These are phyloP conservation scores for Yarrowia sp. DNA, from an alignment of 805 yeast species.

Conservation along the genomic window DNA sequence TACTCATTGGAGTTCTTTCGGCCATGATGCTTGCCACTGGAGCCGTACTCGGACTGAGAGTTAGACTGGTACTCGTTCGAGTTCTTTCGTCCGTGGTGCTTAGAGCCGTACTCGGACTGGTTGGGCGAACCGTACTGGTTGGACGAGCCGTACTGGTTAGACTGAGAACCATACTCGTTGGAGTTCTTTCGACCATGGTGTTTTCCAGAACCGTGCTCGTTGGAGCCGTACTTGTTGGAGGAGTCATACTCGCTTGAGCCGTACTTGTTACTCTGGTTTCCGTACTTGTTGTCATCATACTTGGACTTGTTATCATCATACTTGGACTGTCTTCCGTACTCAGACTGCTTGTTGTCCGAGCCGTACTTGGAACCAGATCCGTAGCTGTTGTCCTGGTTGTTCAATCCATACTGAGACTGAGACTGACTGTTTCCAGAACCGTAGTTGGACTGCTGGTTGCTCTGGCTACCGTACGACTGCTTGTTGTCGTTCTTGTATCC, in stretches of 20 bases:
- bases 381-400: background rate
- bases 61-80: background rate
- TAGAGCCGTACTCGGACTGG: background rate
- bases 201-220: background rate
- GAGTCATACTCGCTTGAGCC: background rate
- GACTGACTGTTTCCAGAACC: background rate
- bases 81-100: background rate
- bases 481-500: background rate
- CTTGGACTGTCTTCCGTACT: too few species aligned
- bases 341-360: too few species aligned
- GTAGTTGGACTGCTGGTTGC: background rate
- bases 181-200: background rate
- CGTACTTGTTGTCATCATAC: background rate
- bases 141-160: background rate
- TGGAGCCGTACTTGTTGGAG: background rate
- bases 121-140: background rate
- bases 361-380: too few species aligned
- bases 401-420: background rate
- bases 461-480: too few species aligned
- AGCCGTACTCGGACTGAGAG: background rate
- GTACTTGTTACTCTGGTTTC: slow-evolving; percentile 7
- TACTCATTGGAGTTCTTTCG: background rate
- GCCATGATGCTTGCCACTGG: slow-evolving; percentile 1
- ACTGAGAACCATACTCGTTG: background rate
- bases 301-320: background rate